These are phyloP conservation scores for Globisporangium mamillatum DNA, from an alignment of 352 stramenopile genomes.

Conservation along the genomic window DNA sequence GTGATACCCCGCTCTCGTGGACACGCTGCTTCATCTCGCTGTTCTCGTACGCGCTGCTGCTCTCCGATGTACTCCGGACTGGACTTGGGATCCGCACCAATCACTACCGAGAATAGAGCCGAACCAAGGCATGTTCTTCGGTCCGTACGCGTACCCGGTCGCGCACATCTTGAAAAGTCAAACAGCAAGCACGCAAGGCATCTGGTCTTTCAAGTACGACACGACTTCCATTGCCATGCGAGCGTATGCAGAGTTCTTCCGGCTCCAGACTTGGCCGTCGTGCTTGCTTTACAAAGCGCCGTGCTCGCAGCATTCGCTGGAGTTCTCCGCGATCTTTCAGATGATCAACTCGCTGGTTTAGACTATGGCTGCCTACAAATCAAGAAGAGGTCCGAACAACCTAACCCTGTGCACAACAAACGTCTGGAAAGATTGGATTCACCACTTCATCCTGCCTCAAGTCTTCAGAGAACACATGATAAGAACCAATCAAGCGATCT, in stretches of 20 bases:
- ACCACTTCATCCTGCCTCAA: not conserved
- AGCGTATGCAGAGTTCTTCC: conserved; percentile 13
- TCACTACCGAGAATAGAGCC: not conserved
- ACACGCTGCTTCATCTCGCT: conserved; percentile 3
- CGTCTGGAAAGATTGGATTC: not conserved
- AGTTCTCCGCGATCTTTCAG: not conserved
- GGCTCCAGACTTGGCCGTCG: conserved; percentile 13
- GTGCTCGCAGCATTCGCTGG: not conserved
- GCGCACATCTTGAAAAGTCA: not conserved
- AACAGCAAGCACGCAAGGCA: not conserved
- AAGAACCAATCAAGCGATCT: not conserved
- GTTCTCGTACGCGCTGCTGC: conserved; percentile 16
- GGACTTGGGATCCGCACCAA: not conserved
- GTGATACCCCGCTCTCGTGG: conserved; percentile 13
- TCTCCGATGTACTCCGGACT: conserved; percentile 18
- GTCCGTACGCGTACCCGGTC: conserved; percentile 9
- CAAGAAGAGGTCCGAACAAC: not conserved
- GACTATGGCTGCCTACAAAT: conserved; percentile 4
- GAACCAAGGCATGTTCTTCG: conserved; percentile 3
- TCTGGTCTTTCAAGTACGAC: conserved; percentile 30
- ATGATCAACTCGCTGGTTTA: conserved; percentile 25
- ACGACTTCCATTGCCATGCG: conserved; percentile 24
- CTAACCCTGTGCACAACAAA: not conserved
- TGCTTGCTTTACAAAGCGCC: conserved; percentile 20
- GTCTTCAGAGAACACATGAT: not conserved